Base-by-base conservation (phyloP, 2,329 filamentous ascomycete genomes). In the Scytalidium sp. region DNA sequence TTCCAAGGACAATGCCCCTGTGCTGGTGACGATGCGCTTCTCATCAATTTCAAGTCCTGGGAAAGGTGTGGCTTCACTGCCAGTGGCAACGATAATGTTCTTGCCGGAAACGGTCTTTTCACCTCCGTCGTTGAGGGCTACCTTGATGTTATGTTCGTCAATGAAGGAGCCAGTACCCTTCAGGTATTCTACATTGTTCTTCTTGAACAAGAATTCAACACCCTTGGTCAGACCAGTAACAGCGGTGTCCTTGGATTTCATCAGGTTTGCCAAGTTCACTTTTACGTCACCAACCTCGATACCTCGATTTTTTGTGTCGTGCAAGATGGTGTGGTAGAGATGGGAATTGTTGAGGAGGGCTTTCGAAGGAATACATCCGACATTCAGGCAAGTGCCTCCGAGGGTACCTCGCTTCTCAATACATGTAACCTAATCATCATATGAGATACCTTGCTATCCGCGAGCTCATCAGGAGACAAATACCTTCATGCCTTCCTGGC, bases 311-410 rank as follows among this genome's bases (percentile, higher is more conserved):
- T 97, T 96, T 60, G 91, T 93, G 78, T 99, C 94, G 78, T 99
- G 93, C 54, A 95, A 83, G 67, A 97, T 88, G 75, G 92, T 88
- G 79, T 97, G 93, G 80, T 97, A 97, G 54, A 97, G 83, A 73
- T 97, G 91, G 64, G 94, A 97, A 81, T 97, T 97, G 85, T 97
- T 99, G 72, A 99, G 89, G 62, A 99, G 90, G 56, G 94, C 97
- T 77, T 99, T 99, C 59, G 94, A 99, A 60, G 94, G 94, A 69
- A 99, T 99, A 77, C 94, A 99, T 75, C 94, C 94, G 67, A 99
- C 94, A 72, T 99, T 99, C 66, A 99, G 78, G 79, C 94, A 99
- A 66, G 94, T 99, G 70, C 94, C 94, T 66, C 94, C 94, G 64
- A 99, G 85, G 53, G 84, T 80, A 61, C 94, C 94, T 69, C 94